phyloP scores from a whole-genome alignment of 306 rosid species.

The Fragaria vesca region DNA sequence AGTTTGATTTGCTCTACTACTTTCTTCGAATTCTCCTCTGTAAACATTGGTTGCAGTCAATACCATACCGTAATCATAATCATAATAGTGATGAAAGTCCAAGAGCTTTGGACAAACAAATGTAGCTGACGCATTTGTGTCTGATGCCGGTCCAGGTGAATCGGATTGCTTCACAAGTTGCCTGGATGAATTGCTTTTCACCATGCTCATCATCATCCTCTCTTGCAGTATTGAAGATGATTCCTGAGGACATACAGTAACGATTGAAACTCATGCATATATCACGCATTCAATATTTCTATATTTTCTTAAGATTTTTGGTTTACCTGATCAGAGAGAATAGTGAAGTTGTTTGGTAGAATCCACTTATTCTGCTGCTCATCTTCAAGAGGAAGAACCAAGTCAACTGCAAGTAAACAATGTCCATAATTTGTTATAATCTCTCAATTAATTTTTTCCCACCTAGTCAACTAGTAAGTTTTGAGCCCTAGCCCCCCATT shows the following conservation, averaged over 20 bases:
- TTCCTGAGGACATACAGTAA: conserved; percentile 41
- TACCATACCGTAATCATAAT: neutral
- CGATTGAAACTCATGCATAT: neutral
- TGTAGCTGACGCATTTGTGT: neutral
- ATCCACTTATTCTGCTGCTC: conserved; percentile 59
- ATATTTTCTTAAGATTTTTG: neutral
- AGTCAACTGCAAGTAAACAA: conserved; percentile 29
- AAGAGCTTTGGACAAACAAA: conserved; percentile 6
- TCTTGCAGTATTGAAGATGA: conserved; percentile 33
- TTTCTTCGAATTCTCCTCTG: neutral
- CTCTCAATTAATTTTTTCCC: neutral
- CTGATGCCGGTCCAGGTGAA: neutral
- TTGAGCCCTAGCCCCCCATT: neutral
- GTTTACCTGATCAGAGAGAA: conserved; percentile 27
- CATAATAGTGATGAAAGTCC: conserved; percentile 14
- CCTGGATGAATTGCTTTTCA: neutral
- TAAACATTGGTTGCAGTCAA: neutral
- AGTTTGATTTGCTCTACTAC: conserved; percentile 27
- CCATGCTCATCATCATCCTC: neutral
- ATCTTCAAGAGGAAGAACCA: conserved; percentile 49
- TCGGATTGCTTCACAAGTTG: neutral
- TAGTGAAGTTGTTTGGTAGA: conserved; percentile 44
- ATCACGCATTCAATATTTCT: neutral
- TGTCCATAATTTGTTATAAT: neutral
- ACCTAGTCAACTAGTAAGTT: neutral